Conservation (phyloP, 2,329 filamentous ascomycete species). For the Parastagonospora nodorum region DNA sequence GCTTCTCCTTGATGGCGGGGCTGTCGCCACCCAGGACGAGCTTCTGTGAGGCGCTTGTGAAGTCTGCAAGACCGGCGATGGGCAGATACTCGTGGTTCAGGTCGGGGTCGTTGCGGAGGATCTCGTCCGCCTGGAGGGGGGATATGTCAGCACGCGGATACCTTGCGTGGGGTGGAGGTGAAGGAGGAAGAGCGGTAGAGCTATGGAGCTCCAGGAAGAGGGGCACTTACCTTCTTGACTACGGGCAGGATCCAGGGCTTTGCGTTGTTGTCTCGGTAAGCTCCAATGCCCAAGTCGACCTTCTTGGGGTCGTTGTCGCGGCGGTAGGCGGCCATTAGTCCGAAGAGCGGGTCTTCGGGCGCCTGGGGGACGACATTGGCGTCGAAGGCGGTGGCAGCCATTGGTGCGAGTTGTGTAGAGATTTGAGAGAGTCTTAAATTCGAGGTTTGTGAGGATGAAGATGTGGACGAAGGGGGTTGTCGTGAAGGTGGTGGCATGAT, state of each 20-base stretch:
- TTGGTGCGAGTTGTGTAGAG: constrained; percentile 71
- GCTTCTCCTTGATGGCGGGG: constrained; percentile 81
- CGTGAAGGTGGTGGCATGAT: constrained; percentile 32
- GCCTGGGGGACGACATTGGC: constrained; percentile 82
- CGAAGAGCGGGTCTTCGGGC: constrained; percentile 93
- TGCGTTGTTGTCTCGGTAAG: constrained; percentile 91
- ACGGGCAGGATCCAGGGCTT: constrained; percentile 98
- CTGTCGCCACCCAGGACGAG: constrained; percentile 82
- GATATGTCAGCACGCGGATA: constrained; percentile 22
- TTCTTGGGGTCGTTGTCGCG: constrained; percentile 78
- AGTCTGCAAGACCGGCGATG: constrained; percentile 83
- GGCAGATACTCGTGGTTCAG: constrained; percentile 98
- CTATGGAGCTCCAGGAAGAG: not conserved
- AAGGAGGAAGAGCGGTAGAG: not conserved
- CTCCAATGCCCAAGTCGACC: constrained; percentile 93
- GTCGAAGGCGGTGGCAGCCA: constrained; percentile 70
- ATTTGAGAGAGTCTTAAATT: constrained; percentile 60
- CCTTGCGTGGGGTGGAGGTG: not conserved
- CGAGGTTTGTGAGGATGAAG: constrained; percentile 21
- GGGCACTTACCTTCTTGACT: constrained; percentile 79
- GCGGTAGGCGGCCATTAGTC: constrained; percentile 84
- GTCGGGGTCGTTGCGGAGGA: constrained; percentile 83
- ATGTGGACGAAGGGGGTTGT: constrained; percentile 6
- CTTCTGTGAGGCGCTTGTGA: constrained; percentile 89
- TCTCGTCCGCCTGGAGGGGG: constrained; percentile 76